These are phyloP conservation scores for Incumbomyces lentus DNA, from an alignment of 2,329 filamentous ascomycete genomes.

Conservation along the genomic window DNA sequence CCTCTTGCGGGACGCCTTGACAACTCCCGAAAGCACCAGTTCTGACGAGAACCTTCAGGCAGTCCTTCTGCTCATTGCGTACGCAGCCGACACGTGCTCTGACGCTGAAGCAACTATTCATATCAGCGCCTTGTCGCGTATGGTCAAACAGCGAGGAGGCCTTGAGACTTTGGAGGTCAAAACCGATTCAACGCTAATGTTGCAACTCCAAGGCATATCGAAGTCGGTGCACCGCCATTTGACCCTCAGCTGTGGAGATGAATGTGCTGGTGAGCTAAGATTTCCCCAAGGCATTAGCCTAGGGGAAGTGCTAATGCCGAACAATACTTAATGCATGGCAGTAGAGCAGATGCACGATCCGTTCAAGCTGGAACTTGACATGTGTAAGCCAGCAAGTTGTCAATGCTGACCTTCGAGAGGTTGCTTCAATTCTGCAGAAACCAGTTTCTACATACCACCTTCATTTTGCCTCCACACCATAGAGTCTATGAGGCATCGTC, in stretches of 20 bases:
- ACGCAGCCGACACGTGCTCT: conserved; percentile 16
- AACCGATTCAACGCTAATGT: conserved; percentile 11
- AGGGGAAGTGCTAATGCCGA: too few species aligned
- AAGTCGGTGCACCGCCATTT: conserved; percentile 13
- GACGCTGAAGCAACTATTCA: conserved; percentile 12
- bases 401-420: too few species aligned
- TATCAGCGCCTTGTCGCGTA: conserved; percentile 14
- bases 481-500: too few species aligned
- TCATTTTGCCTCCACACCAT: too few species aligned
- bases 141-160: conserved; percentile 17
- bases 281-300: not conserved
- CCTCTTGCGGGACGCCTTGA: conserved; percentile 16
- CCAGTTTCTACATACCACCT: too few species aligned
- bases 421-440: too few species aligned
- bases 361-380: too few species aligned
- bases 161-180: conserved; percentile 9
- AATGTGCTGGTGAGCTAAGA: not conserved
- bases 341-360: too few species aligned
- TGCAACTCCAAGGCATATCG: conserved; percentile 13
- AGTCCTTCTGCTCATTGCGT: conserved; percentile 17
- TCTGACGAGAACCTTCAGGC: conserved; percentile 18
- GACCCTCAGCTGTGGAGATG: conserved; percentile 10
- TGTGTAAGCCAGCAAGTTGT: too few species aligned
- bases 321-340: too few species aligned
- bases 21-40: conserved; percentile 10